Conservation (phyloP, 345 rosid genomes). For the Rubroshorea leprosula region DNA sequence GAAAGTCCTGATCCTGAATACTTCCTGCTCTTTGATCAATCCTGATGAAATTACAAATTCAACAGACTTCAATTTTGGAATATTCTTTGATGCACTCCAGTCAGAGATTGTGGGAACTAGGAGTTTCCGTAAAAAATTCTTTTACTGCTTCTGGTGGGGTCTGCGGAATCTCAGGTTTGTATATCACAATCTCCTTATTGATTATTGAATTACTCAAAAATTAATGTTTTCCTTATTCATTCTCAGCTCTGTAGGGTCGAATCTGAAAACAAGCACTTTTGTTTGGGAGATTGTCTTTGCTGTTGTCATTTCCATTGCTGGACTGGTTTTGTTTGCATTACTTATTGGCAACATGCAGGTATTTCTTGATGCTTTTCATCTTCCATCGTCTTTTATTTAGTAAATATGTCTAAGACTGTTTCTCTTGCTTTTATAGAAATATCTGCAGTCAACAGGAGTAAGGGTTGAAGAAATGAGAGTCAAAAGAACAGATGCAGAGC, state of each 20-base stretch:
- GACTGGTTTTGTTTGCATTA: slow-evolving; percentile 48
- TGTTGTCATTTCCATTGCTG: slow-evolving; percentile 34
- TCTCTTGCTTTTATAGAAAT: slow-evolving; percentile 38
- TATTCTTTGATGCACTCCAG: slow-evolving; percentile 55
- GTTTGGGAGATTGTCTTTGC: slow-evolving; percentile 45
- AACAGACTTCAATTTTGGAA: slow-evolving; percentile 59
- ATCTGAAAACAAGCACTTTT: slow-evolving; percentile 48
- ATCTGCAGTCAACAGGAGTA: slow-evolving; percentile 61
- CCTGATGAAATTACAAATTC: slow-evolving; percentile 31
- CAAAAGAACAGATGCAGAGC: slow-evolving; percentile 68
- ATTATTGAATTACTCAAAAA: neutral
- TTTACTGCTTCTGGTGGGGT: slow-evolving; percentile 97
- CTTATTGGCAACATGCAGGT: slow-evolving; percentile 78
- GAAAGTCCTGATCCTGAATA: slow-evolving; percentile 14
- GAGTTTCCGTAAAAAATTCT: slow-evolving; percentile 51
- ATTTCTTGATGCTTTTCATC: neutral
- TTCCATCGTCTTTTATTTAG: neutral
- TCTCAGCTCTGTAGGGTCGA: slow-evolving; percentile 49
- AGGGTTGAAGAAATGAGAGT: slow-evolving; percentile 86
- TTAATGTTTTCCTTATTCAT: neutral
- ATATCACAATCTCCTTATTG: neutral
- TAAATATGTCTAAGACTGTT: neutral
- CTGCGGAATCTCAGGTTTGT: slow-evolving; percentile 77
- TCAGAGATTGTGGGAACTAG: slow-evolving; percentile 41
- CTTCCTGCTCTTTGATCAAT: slow-evolving; percentile 30